Evolutionary conservation across 192 early-diverging fungal species (phyloP).

Genomic region (Nowakowskiella sp.): DNA sequence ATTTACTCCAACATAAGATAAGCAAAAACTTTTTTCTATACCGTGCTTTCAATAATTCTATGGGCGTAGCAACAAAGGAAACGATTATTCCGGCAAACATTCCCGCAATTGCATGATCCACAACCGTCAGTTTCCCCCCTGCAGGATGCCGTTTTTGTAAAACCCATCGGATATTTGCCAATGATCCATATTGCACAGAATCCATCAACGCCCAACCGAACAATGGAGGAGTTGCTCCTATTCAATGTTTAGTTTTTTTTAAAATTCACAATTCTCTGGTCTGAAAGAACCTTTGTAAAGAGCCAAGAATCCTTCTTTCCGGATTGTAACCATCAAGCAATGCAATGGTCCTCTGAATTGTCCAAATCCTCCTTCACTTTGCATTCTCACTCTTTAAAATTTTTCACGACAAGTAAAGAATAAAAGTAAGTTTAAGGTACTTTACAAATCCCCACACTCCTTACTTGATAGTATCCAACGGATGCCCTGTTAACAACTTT

Average conservation of each 20-base stretch:
- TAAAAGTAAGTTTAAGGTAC: too few relatives aligned
- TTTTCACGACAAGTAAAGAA: too few relatives aligned
- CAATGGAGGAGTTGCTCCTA: conserved; percentile 73
- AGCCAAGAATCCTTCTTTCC: conserved; percentile 46
- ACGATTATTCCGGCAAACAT: conserved; percentile 68
- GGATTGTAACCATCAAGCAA: not conserved
- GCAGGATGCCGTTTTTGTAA: conserved; percentile 67
- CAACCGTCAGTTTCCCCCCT: conserved; percentile 16
- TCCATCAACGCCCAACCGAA: conserved; percentile 81
- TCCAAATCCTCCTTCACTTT: conserved; percentile 35
- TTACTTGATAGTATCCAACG: conserved; percentile 39
- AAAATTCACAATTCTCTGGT: conserved; percentile 57
- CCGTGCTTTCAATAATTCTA: conserved; percentile 72
- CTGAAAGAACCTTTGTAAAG: conserved; percentile 94
- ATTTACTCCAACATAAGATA: too few relatives aligned
- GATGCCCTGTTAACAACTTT: conserved; percentile 36
- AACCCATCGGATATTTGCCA: conserved; percentile 73
- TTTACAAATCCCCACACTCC: not conserved
- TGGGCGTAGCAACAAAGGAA: conserved; percentile 70
- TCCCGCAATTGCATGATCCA: conserved; percentile 2
- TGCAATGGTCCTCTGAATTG: conserved; percentile 19
- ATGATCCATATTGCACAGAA: conserved; percentile 62
- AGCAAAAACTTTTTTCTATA: too few relatives aligned
- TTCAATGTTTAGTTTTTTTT: too few relatives aligned
- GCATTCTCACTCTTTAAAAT: conserved; percentile 23